These are phyloP conservation scores for Microdochium paspali DNA, from an alignment of 2,329 filamentous ascomycete species.

Conservation along the genomic window DNA sequence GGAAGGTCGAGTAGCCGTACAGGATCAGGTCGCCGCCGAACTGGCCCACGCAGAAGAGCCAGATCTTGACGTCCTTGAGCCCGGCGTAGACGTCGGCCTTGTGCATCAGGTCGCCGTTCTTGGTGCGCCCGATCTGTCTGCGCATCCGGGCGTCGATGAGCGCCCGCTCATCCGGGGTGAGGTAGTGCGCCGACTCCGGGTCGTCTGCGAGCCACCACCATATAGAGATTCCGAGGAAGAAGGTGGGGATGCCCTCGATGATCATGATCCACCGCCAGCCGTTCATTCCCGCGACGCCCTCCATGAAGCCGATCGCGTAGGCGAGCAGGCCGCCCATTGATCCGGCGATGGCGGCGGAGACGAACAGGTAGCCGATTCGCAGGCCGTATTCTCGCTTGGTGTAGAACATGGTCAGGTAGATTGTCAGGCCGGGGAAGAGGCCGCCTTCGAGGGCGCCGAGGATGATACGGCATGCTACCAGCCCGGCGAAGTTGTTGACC, in stretches of 20 bases:
- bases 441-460: slow-evolving; percentile 50
- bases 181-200: slow-evolving; percentile 48
- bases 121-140: slow-evolving; percentile 25
- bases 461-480: slow-evolving; percentile 28
- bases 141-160: slow-evolving; percentile 11
- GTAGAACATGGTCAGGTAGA: slow-evolving; percentile 58
- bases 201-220: slow-evolving; percentile 50
- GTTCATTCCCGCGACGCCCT: slow-evolving; percentile 42
- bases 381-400: slow-evolving; percentile 47
- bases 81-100: slow-evolving; percentile 46
- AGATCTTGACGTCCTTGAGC: slow-evolving; percentile 55
- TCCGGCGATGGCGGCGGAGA: slow-evolving; percentile 53
- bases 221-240: slow-evolving; percentile 42
- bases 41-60: slow-evolving; percentile 47
- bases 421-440: slow-evolving; percentile 46
- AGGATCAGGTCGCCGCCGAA: slow-evolving; percentile 57
- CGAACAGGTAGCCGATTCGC: slow-evolving; percentile 46
- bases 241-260: slow-evolving; percentile 44
- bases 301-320: slow-evolving; percentile 55
- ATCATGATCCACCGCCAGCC: slow-evolving; percentile 62
- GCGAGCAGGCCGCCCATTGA: slow-evolving; percentile 57
- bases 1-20: slow-evolving; percentile 58
- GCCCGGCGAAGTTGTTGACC: slow-evolving; percentile 8
- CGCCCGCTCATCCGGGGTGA: slow-evolving; percentile 40
- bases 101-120: slow-evolving; percentile 12